These are phyloP conservation scores for Amaranthus tricolor DNA, from an alignment of 179 eudicot genomes.

Conservation along the genomic window DNA sequence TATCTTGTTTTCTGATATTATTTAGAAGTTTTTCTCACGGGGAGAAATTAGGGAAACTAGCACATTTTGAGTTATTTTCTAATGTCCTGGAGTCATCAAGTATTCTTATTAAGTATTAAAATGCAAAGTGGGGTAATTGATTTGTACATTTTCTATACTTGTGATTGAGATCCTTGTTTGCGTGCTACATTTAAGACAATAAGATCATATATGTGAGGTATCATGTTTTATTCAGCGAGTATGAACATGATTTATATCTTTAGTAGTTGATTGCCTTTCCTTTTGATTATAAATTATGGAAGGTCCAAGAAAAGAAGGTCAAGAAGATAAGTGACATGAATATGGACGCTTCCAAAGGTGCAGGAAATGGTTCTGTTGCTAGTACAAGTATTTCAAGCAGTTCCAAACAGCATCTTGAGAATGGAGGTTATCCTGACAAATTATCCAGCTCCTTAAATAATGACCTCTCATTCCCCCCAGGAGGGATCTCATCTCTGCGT, in stretches of 20 bases:
- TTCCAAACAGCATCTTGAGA: slow-evolving; percentile 47
- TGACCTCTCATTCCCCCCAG: slow-evolving; percentile 61
- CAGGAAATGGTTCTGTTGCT: slow-evolving; percentile 60
- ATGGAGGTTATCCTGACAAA: slow-evolving; percentile 61
- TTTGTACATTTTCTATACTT: neutral
- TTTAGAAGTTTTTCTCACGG: neutral
- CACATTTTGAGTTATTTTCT: neutral
- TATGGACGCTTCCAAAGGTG: slow-evolving; percentile 56
- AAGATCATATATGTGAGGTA: neutral
- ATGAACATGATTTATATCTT: neutral
- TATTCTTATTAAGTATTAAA: neutral
- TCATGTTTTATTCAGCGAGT: slow-evolving; percentile 2
- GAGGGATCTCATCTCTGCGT: slow-evolving; percentile 69
- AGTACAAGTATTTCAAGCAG: slow-evolving; percentile 57
- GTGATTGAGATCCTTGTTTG: slow-evolving; percentile 12
- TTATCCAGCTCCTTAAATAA: slow-evolving; percentile 37
- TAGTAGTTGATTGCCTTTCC: slow-evolving; percentile 10
- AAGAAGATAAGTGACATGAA: slow-evolving; percentile 85
- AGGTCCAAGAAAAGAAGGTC: slow-evolving; percentile 99
- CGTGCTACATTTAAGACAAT: neutral
- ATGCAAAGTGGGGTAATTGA: neutral
- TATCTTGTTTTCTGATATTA: neutral
- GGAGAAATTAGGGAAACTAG: neutral
- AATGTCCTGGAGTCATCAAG: neutral
- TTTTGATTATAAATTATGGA: slow-evolving; percentile 18